Base-by-base conservation (phyloP, 1,284 basidiomycete genomes). In the Naganishia liquefaciens region DNA sequence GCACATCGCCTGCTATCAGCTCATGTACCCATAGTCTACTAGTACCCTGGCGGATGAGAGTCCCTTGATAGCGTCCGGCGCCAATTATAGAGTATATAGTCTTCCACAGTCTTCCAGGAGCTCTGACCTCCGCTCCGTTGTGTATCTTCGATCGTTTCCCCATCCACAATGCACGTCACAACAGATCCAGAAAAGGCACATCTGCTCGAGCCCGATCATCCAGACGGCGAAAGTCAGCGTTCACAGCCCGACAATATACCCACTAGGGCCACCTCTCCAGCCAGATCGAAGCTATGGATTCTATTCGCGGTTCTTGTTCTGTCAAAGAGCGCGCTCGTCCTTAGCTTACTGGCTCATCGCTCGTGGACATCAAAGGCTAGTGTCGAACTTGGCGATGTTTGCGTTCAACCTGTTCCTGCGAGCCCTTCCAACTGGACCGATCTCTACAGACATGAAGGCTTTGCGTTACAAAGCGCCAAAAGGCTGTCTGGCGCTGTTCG, bases 401-500 rank as follows among this genome's bases (percentile, higher is more conserved):
- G 57, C 33, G 13, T 21, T 60, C 57, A 50, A 30, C 57, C 57
- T 19, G 28, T 37, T 10, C 43, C 33, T 6, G 21, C 21, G n/a
- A 23, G 3, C 9, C 46, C 57, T 9, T 60, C 46, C n/a, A 55
- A 63, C 10, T 63, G 65, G 65, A 54, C 47, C 4, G 13, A 33
- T 2, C 40, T 66, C 10, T 66, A 66, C 54, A 50, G 58, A 17
- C 33, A 49, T 17, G 25, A 39, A 5, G 53, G 27, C 15, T 63
- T 66, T n/a, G 39, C 37, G 1, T 33, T 15, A 21, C 44, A 62
- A n/a, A 63, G 65, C 28, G 60, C 65, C 19, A 33, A 51, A 10
- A 54, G 65, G 53, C 54, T 66, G 4, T 33, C 58, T 2, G 65
- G 54, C 21, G 61, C 61, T 19, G 53, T 66, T 10, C 40, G 50